These are phyloP conservation scores for Echium plantagineum DNA, from an alignment of 257 asterid genomes.

Conservation along the genomic window DNA sequence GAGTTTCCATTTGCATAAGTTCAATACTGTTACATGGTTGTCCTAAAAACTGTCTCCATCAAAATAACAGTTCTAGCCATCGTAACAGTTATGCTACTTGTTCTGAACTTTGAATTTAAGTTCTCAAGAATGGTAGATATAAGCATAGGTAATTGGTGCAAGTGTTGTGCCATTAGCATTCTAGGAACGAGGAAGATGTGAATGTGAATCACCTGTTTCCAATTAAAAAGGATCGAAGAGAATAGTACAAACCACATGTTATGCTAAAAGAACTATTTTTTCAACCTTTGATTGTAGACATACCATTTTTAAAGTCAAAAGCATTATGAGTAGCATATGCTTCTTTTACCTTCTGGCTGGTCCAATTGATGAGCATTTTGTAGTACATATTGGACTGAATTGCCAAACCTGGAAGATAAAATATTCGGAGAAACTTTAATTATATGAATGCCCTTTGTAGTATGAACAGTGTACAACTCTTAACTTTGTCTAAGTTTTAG, in stretches of 20 bases:
- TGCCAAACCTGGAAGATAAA: constrained; percentile 62
- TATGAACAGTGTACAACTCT: background rate
- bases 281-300: constrained; percentile 2
- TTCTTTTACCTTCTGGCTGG: constrained; percentile 95
- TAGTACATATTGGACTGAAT: constrained; percentile 79
- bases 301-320: constrained; percentile 81
- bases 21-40: too few relatives aligned
- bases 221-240: background rate
- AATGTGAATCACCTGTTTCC: too few relatives aligned
- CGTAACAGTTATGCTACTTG: too few relatives aligned
- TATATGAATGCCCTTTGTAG: background rate
- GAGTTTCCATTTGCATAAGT: too few relatives aligned
- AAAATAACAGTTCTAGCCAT: too few relatives aligned
- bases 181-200: too few relatives aligned
- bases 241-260: background rate
- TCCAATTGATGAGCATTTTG: constrained; percentile 77
- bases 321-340: constrained; percentile 68
- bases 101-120: too few relatives aligned
- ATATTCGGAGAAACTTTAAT: background rate
- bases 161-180: too few relatives aligned
- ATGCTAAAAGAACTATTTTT: constrained; percentile 3
- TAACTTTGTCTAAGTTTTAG: background rate
- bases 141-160: too few relatives aligned
- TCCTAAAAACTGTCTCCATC: too few relatives aligned
- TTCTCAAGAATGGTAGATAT: too few relatives aligned